Evolutionary conservation across 805 yeast genomes (phyloP).

Genomic region (Candida arabinofermentans): DNA sequence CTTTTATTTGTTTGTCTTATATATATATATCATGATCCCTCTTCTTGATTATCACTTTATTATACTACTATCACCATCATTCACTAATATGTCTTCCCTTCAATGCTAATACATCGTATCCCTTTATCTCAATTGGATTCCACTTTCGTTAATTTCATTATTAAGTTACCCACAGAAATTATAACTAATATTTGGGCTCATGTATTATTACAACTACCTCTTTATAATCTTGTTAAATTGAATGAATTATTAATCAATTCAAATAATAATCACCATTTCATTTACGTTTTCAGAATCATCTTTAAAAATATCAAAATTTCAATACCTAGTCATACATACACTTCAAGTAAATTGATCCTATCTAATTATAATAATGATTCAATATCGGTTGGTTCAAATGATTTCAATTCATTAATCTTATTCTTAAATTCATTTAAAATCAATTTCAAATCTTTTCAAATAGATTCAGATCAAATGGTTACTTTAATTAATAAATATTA

Average conservation of each 20-base stretch:
- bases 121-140: not conserved
- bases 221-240: not conserved
- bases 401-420: not conserved
- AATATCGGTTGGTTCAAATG: not conserved
- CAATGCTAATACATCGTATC: not conserved
- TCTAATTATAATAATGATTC: not conserved
- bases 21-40: too few species aligned
- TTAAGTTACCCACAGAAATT: not conserved
- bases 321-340: not conserved
- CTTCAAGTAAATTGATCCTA: not conserved
- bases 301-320: not conserved
- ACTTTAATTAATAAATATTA: not conserved
- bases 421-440: not conserved
- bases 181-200: not conserved
- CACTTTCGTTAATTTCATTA: not conserved
- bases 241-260: not conserved
- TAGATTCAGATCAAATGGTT: slow-evolving; percentile 1
- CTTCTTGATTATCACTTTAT: too few species aligned
- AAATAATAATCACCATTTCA: not conserved
- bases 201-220: not conserved
- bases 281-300: not conserved
- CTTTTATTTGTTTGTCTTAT: too few species aligned
- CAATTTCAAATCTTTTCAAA: not conserved
- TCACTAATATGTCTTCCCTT: not conserved
- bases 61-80: not conserved